phyloP scores from a whole-genome alignment of 1,284 basidiomycete species.

The Mycosarcoma maydis region DNA sequence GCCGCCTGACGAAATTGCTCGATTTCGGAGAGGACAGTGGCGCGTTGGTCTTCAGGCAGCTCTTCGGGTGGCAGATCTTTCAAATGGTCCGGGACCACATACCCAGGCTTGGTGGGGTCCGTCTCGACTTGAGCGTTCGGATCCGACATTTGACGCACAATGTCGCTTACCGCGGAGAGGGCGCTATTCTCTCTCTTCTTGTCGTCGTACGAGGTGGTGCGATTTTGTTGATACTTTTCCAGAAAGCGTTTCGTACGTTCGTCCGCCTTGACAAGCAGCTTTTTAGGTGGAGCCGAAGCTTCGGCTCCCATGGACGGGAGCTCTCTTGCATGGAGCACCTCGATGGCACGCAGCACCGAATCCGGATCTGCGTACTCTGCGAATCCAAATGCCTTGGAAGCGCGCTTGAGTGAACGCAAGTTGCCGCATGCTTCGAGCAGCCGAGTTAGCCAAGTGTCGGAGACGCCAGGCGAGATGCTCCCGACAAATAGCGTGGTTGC shows the following conservation, averaged over 20 bases:
- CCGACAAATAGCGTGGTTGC: conserved; percentile 82
- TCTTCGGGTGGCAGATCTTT: conserved; percentile 94
- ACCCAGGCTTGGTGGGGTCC: conserved; percentile 41
- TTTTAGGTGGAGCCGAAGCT: conserved; percentile 71
- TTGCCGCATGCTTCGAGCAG: conserved; percentile 87
- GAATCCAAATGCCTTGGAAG: conserved; percentile 94
- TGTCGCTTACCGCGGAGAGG: conserved; percentile 71
- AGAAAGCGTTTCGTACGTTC: conserved; percentile 88
- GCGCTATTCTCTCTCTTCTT: conserved; percentile 67
- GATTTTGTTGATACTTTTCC: conserved; percentile 81
- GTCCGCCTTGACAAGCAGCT: conserved; percentile 80
- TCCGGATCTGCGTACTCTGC: conserved; percentile 90
- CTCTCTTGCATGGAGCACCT: conserved; percentile 83
- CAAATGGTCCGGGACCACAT: conserved; percentile 87
- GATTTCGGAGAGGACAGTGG: conserved; percentile 91
- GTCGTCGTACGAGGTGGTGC: conserved; percentile 77
- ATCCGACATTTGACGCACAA: conserved; percentile 64
- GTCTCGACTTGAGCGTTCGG: conserved; percentile 73
- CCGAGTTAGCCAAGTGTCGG: conserved; percentile 78
- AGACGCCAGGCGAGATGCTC: conserved; percentile 92
- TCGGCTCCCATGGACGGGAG: conserved; percentile 69
- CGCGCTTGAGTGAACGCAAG: conserved; percentile 85
- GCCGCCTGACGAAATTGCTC: conserved; percentile 74
- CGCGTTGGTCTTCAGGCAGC: conserved; percentile 92
- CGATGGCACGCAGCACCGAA: conserved; percentile 81